Base-by-base conservation (phyloP, 192 early-diverging fungal species). In the Spinellus fusiger region DNA sequence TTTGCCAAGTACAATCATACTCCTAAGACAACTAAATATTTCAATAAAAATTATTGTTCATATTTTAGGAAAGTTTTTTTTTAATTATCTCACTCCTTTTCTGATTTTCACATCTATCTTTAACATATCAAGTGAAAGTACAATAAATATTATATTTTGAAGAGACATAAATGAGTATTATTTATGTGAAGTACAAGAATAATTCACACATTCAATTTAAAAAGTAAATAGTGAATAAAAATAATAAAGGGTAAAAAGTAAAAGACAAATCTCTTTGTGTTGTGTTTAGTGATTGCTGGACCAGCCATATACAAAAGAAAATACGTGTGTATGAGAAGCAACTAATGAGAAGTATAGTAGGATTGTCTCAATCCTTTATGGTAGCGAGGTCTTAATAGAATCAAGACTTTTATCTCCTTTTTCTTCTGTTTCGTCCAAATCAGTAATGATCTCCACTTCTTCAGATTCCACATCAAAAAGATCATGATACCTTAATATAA, bases 401-500 rank as follows among this genome's bases (percentile, higher is more conserved):
- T 44, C 15, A 2, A 18, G 18, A 44, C 18, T 18, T n/a, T 28
- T n/a, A 28, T 50, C 22, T 46, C 34, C 29, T n/a, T 59, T 29
- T 55, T 55, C 26, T 6, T 53, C 51, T 53, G 51, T 29, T 28
- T 53, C 54, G 0, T 55, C 54, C 16, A 18, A 28, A 22, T 55
- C 54, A 49, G 40, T 59, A 5, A 29, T 28, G 18, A 46, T 10
- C 18, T 61, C 59, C 40, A 40, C 28, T 48, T 73, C 71, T 35
- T 87, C 87, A 46, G 74, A 77, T 49, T 90, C 88, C 2, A 85
- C 75, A 65, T 88, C 80, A 68, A 88, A 90, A 1, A 90, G 63
- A 79, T 85, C 88, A 69, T 90, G 88, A 66, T 88, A 90, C 52
- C 87, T 84, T 22, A 88, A 61, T 26, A 90, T 88, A 58, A 90